Evolutionary conservation across 2,329 filamentous ascomycete species (phyloP).

Genomic region (Incumbomyces delicatus): DNA sequence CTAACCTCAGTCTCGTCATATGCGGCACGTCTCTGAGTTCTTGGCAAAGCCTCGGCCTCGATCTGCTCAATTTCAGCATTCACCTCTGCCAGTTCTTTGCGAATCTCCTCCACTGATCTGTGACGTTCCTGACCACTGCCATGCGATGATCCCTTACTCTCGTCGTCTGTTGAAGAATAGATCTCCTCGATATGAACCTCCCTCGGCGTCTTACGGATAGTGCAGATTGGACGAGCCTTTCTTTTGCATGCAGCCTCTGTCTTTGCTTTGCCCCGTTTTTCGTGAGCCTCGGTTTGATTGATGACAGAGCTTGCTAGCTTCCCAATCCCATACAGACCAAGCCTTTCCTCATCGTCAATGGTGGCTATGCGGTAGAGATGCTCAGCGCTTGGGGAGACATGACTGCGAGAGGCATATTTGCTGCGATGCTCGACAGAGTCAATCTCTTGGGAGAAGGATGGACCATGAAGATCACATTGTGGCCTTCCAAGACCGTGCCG

Average conservation of each 20-base stretch:
- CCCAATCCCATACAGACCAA: not conserved
- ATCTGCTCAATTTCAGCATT: slow-evolving; percentile 1
- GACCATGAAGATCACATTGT: not conserved
- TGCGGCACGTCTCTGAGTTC: not conserved
- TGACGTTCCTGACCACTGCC: not conserved
- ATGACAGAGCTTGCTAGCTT: not conserved
- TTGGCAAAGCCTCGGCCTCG: not conserved
- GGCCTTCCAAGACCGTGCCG: too few species aligned
- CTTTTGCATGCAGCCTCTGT: not conserved
- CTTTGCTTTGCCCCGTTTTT: not conserved
- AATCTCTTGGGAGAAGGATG: not conserved
- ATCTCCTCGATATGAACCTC: not conserved
- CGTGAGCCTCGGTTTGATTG: not conserved
- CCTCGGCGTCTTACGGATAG: not conserved
- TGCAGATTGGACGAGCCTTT: not conserved
- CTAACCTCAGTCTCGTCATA: not conserved
- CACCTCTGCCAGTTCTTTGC: not conserved
- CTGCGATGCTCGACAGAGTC: not conserved
- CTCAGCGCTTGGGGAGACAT: too few species aligned
- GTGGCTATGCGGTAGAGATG: not conserved
- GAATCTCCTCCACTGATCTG: slow-evolving; percentile 2
- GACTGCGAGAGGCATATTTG: not conserved
- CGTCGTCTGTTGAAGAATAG: not conserved
- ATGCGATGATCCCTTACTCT: not conserved
- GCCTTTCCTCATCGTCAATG: not conserved